These are phyloP conservation scores for Cladosporium phlei DNA, from an alignment of 2,329 filamentous ascomycete species.

Conservation along the genomic window DNA sequence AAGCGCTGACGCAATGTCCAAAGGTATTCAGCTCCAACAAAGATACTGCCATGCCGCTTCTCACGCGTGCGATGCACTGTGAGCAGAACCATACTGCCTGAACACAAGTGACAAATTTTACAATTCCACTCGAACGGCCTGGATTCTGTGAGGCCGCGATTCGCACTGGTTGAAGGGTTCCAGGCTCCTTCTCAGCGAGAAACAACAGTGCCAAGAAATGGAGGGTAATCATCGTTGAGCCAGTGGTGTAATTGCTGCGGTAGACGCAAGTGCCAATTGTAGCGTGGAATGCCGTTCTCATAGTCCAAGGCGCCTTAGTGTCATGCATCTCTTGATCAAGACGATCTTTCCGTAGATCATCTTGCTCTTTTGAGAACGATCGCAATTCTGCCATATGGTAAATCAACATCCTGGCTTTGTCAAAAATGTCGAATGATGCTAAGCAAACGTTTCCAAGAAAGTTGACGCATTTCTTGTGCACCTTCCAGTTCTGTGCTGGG, in stretches of 20 bases:
- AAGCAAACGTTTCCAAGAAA: not conserved
- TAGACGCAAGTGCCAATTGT: not conserved
- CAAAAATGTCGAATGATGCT: not conserved
- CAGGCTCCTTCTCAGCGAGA: too few relatives aligned
- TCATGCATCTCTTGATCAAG: too few relatives aligned
- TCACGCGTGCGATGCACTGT: constrained; percentile 17
- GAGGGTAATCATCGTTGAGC: too few relatives aligned
- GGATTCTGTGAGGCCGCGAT: not conserved
- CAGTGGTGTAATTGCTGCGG: not conserved
- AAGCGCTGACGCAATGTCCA: constrained; percentile 19
- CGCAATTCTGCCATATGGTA: too few relatives aligned
- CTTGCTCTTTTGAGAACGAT: too few relatives aligned
- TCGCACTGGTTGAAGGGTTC: not conserved
- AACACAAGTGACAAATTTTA: constrained; percentile 17
- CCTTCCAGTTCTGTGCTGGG: too few relatives aligned
- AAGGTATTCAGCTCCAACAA: constrained; percentile 23
- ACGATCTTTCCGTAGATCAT: too few relatives aligned
- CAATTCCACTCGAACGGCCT: constrained; percentile 10
- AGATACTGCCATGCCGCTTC: constrained; percentile 15
- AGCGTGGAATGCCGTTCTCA: not conserved
- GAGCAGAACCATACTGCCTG: constrained; percentile 23
- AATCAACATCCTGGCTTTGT: too few relatives aligned
- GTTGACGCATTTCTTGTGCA: not conserved
- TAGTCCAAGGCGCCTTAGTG: not conserved
- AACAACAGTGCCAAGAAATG: too few relatives aligned